Percentiles rank a stretch among this genome's conserved stretches.
These are phyloP conservation scores for Epichloe hybrida DNA, from an alignment of 2,329 filamentous ascomycete genomes.

Conservation along the genomic window DNA sequence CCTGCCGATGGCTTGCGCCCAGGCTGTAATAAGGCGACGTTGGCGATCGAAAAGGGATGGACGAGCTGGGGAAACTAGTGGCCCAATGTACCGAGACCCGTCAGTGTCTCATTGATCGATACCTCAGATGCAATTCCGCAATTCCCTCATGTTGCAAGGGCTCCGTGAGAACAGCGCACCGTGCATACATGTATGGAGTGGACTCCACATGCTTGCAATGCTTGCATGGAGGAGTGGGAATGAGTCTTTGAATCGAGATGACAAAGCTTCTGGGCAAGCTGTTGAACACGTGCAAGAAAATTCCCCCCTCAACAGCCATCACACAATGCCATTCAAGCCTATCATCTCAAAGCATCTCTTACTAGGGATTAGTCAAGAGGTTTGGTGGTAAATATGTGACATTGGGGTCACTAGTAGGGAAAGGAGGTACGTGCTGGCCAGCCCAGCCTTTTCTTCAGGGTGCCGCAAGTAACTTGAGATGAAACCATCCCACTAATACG, in stretches of 20 bases:
- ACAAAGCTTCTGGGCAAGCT: not conserved
- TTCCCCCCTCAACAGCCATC: not conserved
- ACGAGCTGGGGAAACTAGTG: too few relatives aligned
- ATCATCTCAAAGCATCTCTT: not conserved
- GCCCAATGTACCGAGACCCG: not conserved
- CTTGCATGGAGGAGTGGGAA: too few relatives aligned
- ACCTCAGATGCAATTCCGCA: too few relatives aligned
- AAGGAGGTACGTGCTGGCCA: conserved; percentile 1
- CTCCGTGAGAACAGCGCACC: not conserved
- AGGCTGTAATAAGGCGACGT: not conserved
- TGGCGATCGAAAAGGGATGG: too few relatives aligned
- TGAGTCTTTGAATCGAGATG: not conserved
- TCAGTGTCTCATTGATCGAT: too few relatives aligned
- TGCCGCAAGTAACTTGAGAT: conserved; percentile 6
- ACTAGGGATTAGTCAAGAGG: not conserved
- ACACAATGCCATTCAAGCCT: not conserved
- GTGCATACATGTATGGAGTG: not conserved
- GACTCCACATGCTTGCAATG: too few relatives aligned
- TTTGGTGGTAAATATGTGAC: not conserved
- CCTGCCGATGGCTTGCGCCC: not conserved
- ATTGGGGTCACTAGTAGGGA: not conserved
- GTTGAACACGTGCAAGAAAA: not conserved
- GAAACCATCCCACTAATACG: conserved; percentile 5
- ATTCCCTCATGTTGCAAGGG: not conserved
- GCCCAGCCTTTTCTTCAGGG: not conserved